Evolutionary conservation across 192 early-diverging fungal species (phyloP).

Genomic region (Chytriomyces sp.): DNA sequence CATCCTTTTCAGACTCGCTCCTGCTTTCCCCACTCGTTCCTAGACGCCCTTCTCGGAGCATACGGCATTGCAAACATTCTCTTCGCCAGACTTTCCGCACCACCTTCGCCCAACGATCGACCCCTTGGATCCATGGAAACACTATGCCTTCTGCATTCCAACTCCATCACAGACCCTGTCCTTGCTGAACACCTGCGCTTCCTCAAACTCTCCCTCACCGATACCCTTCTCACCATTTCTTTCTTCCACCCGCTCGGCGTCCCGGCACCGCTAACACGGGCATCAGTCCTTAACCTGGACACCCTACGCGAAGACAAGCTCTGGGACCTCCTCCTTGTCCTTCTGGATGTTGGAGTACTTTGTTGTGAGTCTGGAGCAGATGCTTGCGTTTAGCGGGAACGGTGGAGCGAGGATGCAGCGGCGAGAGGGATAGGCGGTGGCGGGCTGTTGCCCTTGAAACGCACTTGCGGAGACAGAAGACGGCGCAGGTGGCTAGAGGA

Average conservation of each 20-base stretch:
- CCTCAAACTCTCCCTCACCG: slow-evolving; percentile 55
- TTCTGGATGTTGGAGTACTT: slow-evolving; percentile 73
- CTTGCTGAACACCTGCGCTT: slow-evolving; percentile 26
- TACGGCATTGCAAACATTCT: slow-evolving; percentile 45
- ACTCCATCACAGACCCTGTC: slow-evolving; percentile 13
- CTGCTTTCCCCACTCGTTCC: slow-evolving; percentile 7
- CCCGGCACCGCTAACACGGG: slow-evolving; percentile 1
- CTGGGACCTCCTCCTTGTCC: slow-evolving; percentile 55
- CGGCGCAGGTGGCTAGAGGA: no score
- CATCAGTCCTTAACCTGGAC: not conserved
- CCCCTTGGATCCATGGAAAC: slow-evolving; percentile 41
- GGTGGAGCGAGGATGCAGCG: slow-evolving; percentile 53
- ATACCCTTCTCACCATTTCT: slow-evolving; percentile 51
- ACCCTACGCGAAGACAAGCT: slow-evolving; percentile 34
- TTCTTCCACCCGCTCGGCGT: slow-evolving; percentile 44
- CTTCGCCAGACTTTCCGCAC: not conserved
- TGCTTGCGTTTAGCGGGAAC: slow-evolving; percentile 57
- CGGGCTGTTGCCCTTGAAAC: no score
- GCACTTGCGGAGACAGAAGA: no score
- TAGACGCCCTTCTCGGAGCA: slow-evolving; percentile 29
- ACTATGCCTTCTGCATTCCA: slow-evolving; percentile 9
- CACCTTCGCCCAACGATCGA: slow-evolving; percentile 30
- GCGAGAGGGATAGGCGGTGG: slow-evolving; percentile 42
- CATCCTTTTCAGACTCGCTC: slow-evolving; percentile 23
- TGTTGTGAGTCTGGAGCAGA: slow-evolving; percentile 68